Base-by-base conservation (phyloP, 2,329 filamentous ascomycete genomes). In the Fusarium mangiferae region DNA sequence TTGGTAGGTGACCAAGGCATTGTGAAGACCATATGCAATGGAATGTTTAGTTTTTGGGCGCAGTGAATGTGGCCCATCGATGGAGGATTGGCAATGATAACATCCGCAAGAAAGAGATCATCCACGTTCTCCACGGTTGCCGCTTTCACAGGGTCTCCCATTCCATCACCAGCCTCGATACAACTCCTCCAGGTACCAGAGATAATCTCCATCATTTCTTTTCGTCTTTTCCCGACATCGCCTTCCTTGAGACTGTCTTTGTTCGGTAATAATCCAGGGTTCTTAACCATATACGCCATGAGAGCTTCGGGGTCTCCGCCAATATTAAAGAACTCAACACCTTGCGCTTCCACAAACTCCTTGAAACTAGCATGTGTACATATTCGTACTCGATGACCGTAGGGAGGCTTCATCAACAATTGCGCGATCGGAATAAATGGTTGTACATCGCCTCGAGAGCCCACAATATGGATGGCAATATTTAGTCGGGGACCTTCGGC, bases 1-100 rank as follows among this genome's bases (percentile, higher is more conserved):
- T 68, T 75, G 0, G 92, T 94, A 0, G 91, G 89, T 8, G 90
- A 91, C 88, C 91, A 94, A 0, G 92, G 92, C 91, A 94, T 94
- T 5, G 89, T 88, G 68, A 87, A 86, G 71, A 89, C 84, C 70
- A 89, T 81, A 70, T 88, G 86, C 10, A 89, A 72, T 5, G 87
- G 87, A 14, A 88, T 82, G 1, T 82, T 82, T 17, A 89, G 79
- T 39, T 83, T 84, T 73, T 89, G 82, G 1, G 87, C 87, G 73
- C 86, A 88, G 67, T 87, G 86, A 7, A 88, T 81, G 75, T 89
- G 87, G 0, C 85, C 86, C 79, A 87, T 86, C 5, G 83, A 86
- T 0, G 86, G 86, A 2, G 87, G 87, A 55, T 89, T 89, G 3
- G 87, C 87, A 61, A 89, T 88, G 48, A 89, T 89, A 7, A 83